A percentile compares a stretch with the other conserved stretches of the same genome.
These are phyloP conservation scores for Tylopilus felleus DNA, from an alignment of 768 basidiomycete genomes.

Conservation along the genomic window DNA sequence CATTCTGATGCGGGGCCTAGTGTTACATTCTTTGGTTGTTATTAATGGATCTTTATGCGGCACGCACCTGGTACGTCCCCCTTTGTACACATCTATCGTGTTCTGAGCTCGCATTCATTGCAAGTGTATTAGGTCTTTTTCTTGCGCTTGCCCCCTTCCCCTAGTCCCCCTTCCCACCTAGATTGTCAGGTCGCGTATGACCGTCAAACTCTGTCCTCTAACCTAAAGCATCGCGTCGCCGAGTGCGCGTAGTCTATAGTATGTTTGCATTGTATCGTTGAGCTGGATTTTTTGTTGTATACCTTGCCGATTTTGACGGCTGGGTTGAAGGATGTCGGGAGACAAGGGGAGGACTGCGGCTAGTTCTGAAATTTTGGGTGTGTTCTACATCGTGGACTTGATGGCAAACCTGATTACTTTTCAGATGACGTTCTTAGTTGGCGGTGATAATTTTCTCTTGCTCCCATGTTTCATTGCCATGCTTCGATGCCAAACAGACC, in stretches of 20 bases:
- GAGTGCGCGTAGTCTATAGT: conserved; percentile 13
- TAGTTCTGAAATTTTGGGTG: neutral
- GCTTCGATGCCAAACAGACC: no score
- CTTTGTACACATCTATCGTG: neutral
- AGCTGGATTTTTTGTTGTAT: neutral
- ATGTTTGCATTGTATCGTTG: conserved; percentile 4
- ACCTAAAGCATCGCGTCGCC: conserved; percentile 4
- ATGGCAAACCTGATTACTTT: neutral
- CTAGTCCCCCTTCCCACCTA: neutral
- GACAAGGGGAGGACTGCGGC: neutral
- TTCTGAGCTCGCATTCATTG: conserved; percentile 5
- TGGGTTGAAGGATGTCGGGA: neutral
- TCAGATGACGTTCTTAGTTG: neutral
- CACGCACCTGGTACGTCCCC: conserved; percentile 9
- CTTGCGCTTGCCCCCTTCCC: neutral
- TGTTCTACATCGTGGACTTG: neutral
- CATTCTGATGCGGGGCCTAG: neutral
- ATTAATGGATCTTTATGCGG: neutral
- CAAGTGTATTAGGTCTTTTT: neutral
- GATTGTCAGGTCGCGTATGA: neutral
- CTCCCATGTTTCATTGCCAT: neutral
- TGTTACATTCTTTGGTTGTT: neutral
- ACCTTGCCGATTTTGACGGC: neutral
- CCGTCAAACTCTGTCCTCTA: neutral
- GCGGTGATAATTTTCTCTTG: neutral